A percentile compares a stretch with the other conserved stretches of the same genome.
Evolutionary conservation across 306 rosid genomes (phyloP).

Genomic region (Luffa aegyptiaca): DNA sequence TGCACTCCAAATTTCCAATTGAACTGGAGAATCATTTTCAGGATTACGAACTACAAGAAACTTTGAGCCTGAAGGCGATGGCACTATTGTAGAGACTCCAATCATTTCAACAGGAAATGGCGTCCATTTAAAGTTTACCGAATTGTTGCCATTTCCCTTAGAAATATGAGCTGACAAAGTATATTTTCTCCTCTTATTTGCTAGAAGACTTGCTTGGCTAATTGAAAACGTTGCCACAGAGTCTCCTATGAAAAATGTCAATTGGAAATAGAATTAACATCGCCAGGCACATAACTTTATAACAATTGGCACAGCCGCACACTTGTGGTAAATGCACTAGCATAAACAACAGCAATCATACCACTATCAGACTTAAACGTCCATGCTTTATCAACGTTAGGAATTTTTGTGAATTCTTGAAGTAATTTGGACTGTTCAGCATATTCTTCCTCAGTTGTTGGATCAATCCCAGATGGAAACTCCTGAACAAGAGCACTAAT

Average conservation of each 20-base stretch:
- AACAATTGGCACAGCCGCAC: not conserved
- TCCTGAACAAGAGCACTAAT: constrained; percentile 16
- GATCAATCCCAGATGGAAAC: constrained; percentile 44
- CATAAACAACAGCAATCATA: constrained; percentile 16
- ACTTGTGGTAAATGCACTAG: not conserved
- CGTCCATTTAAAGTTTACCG: constrained; percentile 53
- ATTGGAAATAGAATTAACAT: not conserved
- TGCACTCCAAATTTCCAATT: constrained; percentile 62
- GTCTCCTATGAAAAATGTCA: constrained; percentile 20
- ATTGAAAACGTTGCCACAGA: constrained; percentile 55
- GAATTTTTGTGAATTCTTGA: constrained; percentile 44
- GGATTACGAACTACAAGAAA: constrained; percentile 53
- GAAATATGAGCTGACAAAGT: constrained; percentile 37
- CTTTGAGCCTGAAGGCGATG: constrained; percentile 72
- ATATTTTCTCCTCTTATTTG: constrained; percentile 52
- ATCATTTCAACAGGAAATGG: constrained; percentile 70
- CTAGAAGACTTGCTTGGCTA: constrained; percentile 49
- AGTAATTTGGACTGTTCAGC: constrained; percentile 55
- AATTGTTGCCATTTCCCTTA: constrained; percentile 21
- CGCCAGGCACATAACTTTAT: not conserved
- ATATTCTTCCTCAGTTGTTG: constrained; percentile 51
- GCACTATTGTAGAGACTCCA: constrained; percentile 50
- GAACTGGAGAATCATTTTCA: constrained; percentile 38
- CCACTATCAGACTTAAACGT: constrained; percentile 44
- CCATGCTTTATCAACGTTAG: constrained; percentile 75